Conservation (phyloP, 169 alveolate species). For the Plasmodium berghei region DNA sequence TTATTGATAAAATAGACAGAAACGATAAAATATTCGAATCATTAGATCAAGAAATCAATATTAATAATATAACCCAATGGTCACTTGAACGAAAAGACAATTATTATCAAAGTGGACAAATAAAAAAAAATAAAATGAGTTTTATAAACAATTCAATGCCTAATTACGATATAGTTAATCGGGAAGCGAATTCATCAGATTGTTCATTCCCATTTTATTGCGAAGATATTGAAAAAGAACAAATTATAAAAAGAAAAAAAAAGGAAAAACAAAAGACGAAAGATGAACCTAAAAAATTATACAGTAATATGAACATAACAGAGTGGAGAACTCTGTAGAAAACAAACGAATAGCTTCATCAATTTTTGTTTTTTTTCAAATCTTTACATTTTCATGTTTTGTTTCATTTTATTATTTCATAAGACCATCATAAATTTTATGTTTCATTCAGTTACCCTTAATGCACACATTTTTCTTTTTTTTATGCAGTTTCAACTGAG, state of each 20-base stretch:
- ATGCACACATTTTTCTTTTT: not conserved
- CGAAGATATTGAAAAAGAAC: conserved; percentile 14
- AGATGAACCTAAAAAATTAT: not conserved
- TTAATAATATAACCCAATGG: conserved; percentile 64
- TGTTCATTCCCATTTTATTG: conserved; percentile 1
- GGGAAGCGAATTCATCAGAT: not conserved
- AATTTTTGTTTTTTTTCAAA: not conserved
- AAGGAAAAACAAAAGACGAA: conserved; percentile 7
- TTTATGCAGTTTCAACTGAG: conserved; percentile 65
- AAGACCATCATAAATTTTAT: not conserved
- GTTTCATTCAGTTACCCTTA: not conserved
- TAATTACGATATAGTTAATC: conserved; percentile 5
- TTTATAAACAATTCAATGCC: conserved; percentile 17
- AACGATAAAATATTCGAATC: conserved; percentile 63
- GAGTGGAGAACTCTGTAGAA: not conserved
- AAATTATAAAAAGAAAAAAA: not conserved
- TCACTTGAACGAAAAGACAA: conserved; percentile 53
- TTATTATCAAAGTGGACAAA: conserved; percentile 46
- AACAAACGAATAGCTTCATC: no score
- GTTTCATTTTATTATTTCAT: not conserved
- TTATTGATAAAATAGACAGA: conserved; percentile 41
- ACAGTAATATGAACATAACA: not conserved
- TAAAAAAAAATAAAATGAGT: conserved; percentile 11
- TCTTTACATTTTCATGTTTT: not conserved
- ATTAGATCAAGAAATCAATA: conserved; percentile 37